Conservation (phyloP, 139 green algal species). For the Chlamydomonas urium region DNA sequence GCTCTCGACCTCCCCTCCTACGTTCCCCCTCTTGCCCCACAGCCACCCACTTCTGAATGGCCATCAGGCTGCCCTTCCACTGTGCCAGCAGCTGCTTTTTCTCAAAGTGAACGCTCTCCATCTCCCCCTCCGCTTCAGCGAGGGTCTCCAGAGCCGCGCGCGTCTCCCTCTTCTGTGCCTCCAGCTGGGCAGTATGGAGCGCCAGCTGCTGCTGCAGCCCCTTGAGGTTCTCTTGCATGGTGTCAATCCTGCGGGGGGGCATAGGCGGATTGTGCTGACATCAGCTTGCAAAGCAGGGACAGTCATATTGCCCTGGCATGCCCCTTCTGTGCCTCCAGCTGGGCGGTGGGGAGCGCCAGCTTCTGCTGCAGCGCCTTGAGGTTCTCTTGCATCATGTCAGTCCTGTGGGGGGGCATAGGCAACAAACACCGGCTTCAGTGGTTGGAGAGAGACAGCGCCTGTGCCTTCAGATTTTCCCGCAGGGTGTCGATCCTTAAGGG, state of each 20-base stretch:
- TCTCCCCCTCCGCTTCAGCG: constrained; percentile 66
- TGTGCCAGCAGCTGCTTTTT: constrained; percentile 83
- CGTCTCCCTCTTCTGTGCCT: constrained; percentile 73
- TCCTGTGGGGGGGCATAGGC: constrained; percentile 17
- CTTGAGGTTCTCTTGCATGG: constrained; percentile 51
- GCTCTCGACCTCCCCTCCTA: too few relatives aligned
- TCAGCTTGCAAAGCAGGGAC: too few relatives aligned
- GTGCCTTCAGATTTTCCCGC: too few relatives aligned
- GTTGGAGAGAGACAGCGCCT: too few relatives aligned
- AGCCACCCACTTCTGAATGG: constrained; percentile 50
- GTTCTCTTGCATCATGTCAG: constrained; percentile 45
- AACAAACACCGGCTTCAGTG: too few relatives aligned
- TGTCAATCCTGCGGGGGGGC: constrained; percentile 30
- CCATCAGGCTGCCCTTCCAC: constrained; percentile 74
- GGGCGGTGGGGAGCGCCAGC: constrained; percentile 52
- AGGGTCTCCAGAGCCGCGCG: constrained; percentile 69
- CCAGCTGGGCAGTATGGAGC: constrained; percentile 59
- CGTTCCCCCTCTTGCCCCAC: not conserved
- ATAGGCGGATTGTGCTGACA: too few relatives aligned
- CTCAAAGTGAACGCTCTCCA: constrained; percentile 86
- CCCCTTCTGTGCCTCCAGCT: constrained; percentile 65
- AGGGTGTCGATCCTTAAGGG: too few relatives aligned
- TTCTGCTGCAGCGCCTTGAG: constrained; percentile 56
- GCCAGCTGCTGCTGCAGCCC: constrained; percentile 51
- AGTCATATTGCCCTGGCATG: constrained; percentile 76